A percentile compares a stretch with the other conserved stretches of the same genome.
phyloP scores from a whole-genome alignment of 2,329 filamentous ascomycete genomes.

The Dissoconium aciculare region DNA sequence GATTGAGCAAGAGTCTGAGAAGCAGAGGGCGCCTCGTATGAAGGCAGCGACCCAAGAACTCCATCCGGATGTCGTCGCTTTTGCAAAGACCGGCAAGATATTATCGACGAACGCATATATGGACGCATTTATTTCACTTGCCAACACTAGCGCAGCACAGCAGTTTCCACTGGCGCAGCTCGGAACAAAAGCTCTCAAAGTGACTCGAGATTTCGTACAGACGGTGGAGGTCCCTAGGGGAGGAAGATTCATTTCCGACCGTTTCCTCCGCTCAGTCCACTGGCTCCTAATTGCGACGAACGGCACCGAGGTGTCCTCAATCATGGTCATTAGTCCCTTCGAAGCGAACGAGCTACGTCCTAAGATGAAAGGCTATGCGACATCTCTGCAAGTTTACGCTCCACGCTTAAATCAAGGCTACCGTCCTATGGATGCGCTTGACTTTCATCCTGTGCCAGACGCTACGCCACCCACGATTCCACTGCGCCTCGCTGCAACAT shows the following conservation, averaged over 20 bases:
- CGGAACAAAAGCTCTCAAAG: conserved; percentile 25
- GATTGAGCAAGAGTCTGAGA: conserved; percentile 43
- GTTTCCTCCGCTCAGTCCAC: background rate
- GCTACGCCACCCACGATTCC: conserved; percentile 6
- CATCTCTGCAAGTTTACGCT: conserved; percentile 37
- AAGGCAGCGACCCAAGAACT: conserved; percentile 30
- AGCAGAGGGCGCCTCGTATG: conserved; percentile 32
- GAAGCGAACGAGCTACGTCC: conserved; percentile 42
- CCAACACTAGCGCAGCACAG: conserved; percentile 27
- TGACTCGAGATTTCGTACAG: conserved; percentile 38
- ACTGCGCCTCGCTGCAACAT: conserved; percentile 28
- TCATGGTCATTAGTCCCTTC: conserved; percentile 46
- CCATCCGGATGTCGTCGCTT: conserved; percentile 29
- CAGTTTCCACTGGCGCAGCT: conserved; percentile 25
- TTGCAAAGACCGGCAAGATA: conserved; percentile 28
- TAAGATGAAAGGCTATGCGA: conserved; percentile 15
- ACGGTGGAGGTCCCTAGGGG: background rate
- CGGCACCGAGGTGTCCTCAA: conserved; percentile 27
- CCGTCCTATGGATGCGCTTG: conserved; percentile 32
- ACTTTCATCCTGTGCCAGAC: conserved; percentile 27
- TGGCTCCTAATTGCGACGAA: conserved; percentile 3
- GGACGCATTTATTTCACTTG: conserved; percentile 34
- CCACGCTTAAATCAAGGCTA: conserved; percentile 29
- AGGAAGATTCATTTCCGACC: background rate
- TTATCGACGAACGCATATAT: conserved; percentile 24